Conservation (phyloP, 352 stramenopile species). For the Phytopythium delawarense region DNA sequence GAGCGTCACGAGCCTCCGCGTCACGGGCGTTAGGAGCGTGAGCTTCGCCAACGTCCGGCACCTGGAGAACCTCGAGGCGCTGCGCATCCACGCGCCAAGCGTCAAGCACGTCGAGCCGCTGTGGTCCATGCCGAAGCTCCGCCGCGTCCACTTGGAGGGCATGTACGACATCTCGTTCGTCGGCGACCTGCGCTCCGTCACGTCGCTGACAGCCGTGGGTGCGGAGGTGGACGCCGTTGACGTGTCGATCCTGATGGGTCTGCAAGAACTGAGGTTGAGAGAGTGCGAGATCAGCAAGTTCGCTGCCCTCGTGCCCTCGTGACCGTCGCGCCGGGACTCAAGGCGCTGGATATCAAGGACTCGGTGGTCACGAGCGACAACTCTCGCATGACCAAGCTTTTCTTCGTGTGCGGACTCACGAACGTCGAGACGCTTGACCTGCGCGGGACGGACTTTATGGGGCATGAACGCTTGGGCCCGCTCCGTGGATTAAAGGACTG, state of each 20-base stretch:
- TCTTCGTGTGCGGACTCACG: neutral
- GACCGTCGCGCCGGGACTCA: neutral
- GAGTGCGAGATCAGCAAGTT: neutral
- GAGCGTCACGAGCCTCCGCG: neutral
- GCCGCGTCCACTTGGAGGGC: neutral
- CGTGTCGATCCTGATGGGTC: neutral
- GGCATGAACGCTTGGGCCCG: neutral
- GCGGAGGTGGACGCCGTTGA: neutral
- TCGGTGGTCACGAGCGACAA: neutral
- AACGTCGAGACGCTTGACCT: constrained; percentile 1
- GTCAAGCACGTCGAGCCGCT: neutral
- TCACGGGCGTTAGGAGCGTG: neutral
- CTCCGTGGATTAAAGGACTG: neutral
- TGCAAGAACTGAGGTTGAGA: neutral
- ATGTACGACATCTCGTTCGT: neutral
- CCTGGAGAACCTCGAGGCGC: constrained; percentile 1
- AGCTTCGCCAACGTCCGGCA: neutral
- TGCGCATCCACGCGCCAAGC: neutral
- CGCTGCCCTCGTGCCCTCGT: neutral
- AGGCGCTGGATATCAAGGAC: neutral
- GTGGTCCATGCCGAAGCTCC: neutral
- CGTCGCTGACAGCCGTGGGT: neutral
- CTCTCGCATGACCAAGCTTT: neutral
- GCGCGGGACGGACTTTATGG: neutral
- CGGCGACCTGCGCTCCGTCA: neutral